Percentiles rank a stretch among this genome's conserved stretches.
Evolutionary conservation across 83 land plant species (phyloP).

Genomic region (Picea engelmannii): DNA sequence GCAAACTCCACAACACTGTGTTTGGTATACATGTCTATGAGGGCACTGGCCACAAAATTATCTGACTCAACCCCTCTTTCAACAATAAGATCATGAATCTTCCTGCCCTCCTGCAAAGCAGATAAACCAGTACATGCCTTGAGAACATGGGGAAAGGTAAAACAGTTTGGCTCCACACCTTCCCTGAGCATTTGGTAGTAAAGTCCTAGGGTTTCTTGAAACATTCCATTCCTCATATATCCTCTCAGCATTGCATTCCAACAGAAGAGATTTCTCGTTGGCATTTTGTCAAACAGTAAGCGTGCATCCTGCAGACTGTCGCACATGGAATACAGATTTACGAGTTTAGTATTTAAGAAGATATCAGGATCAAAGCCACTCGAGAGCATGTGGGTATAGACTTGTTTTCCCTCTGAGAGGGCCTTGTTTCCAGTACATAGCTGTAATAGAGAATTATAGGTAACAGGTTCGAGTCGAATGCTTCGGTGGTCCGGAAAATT

Average conservation of each 20-base stretch:
- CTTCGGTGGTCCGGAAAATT: neutral
- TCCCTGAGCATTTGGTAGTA: neutral
- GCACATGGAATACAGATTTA: neutral
- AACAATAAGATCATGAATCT: neutral
- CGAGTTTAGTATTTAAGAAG: neutral
- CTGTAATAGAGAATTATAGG: neutral
- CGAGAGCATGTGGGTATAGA: neutral
- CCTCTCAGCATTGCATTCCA: conserved; percentile 10
- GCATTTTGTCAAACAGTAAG: conserved; percentile 7
- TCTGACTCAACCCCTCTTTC: neutral
- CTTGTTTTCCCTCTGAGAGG: neutral
- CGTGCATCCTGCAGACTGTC: neutral
- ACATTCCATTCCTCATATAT: neutral
- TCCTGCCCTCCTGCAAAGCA: neutral
- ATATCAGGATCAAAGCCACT: neutral
- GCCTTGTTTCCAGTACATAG: neutral
- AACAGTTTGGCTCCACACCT: neutral
- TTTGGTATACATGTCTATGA: neutral
- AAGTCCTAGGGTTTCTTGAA: neutral
- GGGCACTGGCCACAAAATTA: neutral
- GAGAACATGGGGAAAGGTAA: neutral
- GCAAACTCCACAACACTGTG: neutral
- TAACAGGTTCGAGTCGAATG: neutral
- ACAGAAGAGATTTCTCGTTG: neutral
- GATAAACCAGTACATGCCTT: conserved; percentile 1